phyloP scores from a whole-genome alignment of 257 asterid genomes.

The Solanum paucissectum region DNA sequence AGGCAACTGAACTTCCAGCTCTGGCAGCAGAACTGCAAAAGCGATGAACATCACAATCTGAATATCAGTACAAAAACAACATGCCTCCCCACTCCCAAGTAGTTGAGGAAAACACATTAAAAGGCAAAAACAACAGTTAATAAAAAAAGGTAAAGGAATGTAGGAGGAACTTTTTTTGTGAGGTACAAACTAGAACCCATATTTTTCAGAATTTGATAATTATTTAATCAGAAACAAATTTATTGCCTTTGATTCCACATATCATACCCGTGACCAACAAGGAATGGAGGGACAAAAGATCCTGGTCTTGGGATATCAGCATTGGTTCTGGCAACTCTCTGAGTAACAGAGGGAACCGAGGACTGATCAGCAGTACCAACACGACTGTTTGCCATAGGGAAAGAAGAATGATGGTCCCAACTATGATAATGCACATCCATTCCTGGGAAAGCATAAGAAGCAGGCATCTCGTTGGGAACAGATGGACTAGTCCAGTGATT shows the following conservation, averaged over 20 bases:
- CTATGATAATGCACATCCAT: constrained; percentile 47
- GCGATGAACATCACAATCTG: background rate
- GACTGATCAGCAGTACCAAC: constrained; percentile 57
- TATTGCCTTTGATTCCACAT: background rate
- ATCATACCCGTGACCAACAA: constrained; percentile 62
- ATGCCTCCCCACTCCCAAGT: background rate
- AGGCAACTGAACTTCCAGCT: constrained; percentile 58
- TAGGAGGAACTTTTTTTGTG: background rate
- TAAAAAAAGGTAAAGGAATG: background rate
- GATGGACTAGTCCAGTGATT: constrained; percentile 70
- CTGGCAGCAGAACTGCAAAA: constrained; percentile 53
- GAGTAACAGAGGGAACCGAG: constrained; percentile 39
- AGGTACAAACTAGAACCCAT: background rate
- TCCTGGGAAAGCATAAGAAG: constrained; percentile 59
- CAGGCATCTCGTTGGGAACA: constrained; percentile 46
- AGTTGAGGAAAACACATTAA: background rate
- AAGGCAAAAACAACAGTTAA: background rate
- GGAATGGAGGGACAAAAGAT: constrained; percentile 56
- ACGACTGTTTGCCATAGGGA: constrained; percentile 37
- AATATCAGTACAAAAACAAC: background rate
- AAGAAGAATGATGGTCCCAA: constrained; percentile 66
- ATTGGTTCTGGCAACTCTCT: constrained; percentile 47
- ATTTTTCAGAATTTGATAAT: background rate
- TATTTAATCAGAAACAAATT: background rate
- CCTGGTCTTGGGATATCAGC: constrained; percentile 63